These are phyloP conservation scores for Citrus unshiu DNA, from an alignment of 345 rosid genomes.

Conservation along the genomic window DNA sequence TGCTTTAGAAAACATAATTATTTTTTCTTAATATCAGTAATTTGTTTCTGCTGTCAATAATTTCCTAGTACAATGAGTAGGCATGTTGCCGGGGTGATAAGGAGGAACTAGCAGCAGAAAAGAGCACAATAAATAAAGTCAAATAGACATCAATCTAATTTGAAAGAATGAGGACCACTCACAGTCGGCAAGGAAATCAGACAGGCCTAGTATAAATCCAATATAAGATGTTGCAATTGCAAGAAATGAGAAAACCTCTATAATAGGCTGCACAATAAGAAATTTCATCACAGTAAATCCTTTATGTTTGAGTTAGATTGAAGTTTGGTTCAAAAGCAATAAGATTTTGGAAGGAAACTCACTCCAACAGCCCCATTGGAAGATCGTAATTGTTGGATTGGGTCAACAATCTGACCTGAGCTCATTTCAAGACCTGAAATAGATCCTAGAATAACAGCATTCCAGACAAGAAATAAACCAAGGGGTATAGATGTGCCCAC, in stretches of 20 bases:
- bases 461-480: conserved; percentile 83
- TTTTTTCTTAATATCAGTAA: no score
- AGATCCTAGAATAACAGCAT: conserved; percentile 81
- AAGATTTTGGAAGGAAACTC: conserved; percentile 28
- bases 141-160: not conserved
- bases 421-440: conserved; percentile 39
- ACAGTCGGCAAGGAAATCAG: conserved; percentile 91
- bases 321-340: not conserved
- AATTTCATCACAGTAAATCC: conserved; percentile 8
- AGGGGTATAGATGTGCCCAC: conserved; percentile 89
- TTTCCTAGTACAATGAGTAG: not conserved
- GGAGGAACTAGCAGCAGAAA: not conserved
- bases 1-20: no score
- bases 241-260: conserved; percentile 76
- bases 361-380: conserved; percentile 71
- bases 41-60: no score
- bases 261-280: conserved; percentile 59
- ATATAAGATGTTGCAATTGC: conserved; percentile 92
- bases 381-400: conserved; percentile 68
- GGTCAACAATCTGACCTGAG: conserved; percentile 37
- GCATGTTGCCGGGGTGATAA: not conserved
- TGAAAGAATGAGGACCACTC: conserved; percentile 27
- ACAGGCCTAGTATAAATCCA: conserved; percentile 83
- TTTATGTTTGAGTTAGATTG: not conserved
- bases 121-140: not conserved